Evolutionary conservation across 306 rosid genomes (phyloP).

Genomic region (Coriaria nepalensis): DNA sequence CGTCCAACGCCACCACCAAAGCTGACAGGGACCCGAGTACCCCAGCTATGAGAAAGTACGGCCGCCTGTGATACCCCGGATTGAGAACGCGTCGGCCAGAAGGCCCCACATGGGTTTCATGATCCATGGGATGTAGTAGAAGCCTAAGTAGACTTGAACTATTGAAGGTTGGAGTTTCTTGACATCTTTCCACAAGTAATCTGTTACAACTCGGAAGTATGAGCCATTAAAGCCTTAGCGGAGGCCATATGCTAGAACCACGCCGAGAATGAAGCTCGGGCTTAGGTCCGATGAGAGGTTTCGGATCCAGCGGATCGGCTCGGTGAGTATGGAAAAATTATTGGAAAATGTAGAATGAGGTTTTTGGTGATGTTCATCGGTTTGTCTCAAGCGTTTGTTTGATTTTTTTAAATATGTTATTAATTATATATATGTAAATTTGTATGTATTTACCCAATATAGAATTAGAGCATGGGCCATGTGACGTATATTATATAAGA

Average conservation of each 20-base stretch:
- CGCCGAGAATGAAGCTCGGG: conserved; percentile 33
- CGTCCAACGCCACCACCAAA: conserved; percentile 11
- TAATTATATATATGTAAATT: no score
- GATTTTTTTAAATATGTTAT: no score
- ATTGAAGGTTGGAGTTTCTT: conserved; percentile 46
- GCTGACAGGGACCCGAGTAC: conserved; percentile 28
- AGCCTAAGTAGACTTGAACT: conserved; percentile 38
- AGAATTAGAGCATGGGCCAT: no score
- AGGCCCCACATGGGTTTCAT: conserved; percentile 70
- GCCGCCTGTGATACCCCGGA: conserved; percentile 38
- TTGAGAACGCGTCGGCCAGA: conserved; percentile 44
- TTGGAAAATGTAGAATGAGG: no score
- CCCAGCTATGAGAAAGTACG: conserved; percentile 40
- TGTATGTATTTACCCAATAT: no score
- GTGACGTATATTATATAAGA: no score
- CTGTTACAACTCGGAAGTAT: conserved; percentile 41
- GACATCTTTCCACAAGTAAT: conserved; percentile 75
- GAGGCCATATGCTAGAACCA: conserved; percentile 39
- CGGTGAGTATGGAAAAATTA: conserved; percentile 1
- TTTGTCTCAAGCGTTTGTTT: no score
- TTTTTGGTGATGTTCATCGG: background rate
- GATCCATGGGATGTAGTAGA: conserved; percentile 59
- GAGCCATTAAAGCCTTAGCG: conserved; percentile 56
- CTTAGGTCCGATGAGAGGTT: conserved; percentile 31
- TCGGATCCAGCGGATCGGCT: conserved; percentile 37